Evolutionary conservation across 176 grass and related monocot genomes (phyloP), one percentile per base, ranked within the genome.

Genomic region (Eleusine coracana): DNA sequence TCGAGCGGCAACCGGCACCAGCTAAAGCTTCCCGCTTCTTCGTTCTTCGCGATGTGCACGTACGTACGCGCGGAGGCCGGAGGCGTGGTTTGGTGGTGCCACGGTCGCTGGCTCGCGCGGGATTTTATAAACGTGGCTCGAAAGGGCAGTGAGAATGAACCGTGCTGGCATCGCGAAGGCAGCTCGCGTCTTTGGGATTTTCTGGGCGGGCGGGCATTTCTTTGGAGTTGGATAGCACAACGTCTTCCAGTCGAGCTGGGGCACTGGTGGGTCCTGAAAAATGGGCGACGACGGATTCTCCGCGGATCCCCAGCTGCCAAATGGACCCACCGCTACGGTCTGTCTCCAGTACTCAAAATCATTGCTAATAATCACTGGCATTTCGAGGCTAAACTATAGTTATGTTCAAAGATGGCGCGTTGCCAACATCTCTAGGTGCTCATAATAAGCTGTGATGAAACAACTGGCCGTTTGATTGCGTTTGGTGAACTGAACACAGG

Each of bases 91-190:
- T 23, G 27, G 13, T 64, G 50, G 17, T 8, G 7, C 3, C 11
- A 41, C 7, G 77, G 6, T 1, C 63, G 29, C 44, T 62, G 61
- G 25, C 13, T 81, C 38, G 54, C 8, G 4, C 0, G 39, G 21
- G 51, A 38, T 28, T 88, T 79, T 88, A 79, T 88, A 66, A 72
- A 7, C 69, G 10, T 74, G 64, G 54, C 20, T 50, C 29, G 5
- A 51, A 64, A 6, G 11, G 2, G 2, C 2, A 2, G 31, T 34
- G 31, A 34, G 14, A 72, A 48, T 41, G 70, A 34, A 3, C 60
- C 13, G 14, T 11, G 38, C 18, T 29, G 63, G 23, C 75, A n/a
- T 37, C 66, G 40, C 28, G 9, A 17, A 25, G 18, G 23, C 13
- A 51, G 31, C 18, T 13, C 6, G 27, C 41, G 28, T 16, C 39